Base-by-base conservation (phyloP, 1,284 basidiomycete species). In the Mycena citricolor region DNA sequence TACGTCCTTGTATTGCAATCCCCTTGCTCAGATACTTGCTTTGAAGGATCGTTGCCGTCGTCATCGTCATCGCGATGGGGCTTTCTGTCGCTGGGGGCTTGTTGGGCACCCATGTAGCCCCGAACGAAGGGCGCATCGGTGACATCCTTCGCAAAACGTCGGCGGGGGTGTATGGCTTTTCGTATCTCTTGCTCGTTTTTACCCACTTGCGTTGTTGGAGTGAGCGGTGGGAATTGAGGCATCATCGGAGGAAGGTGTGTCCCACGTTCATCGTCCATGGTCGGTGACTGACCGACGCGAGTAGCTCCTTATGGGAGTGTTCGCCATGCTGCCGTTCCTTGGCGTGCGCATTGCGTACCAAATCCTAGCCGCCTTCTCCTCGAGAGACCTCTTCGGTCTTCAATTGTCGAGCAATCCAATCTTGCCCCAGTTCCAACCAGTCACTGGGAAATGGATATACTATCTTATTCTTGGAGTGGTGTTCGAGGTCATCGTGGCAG, bases 391-490 rank as follows among this genome's bases (percentile, higher is more conserved):
- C 26, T 73, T 71, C 43, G 69, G 66, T 29, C 47, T 47, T 8
- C 34, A 58, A 16, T 61, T 58, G 19, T 69, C 70, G 8, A 49
- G 62, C 12, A 73, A 72, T 50, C 54, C 66, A 4, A 61, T 61
- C 11, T 64, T 84, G 4, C 66, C 70, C 30, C 69, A 72, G 53
- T 76, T 82, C 58, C 77, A 79, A 53, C 65, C 74, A 34, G 50
- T 74, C 24, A 74, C 68, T 5, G 79, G 79, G 22, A 61, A 72
- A 46, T 82, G 76, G 76, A 60, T 72, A 36, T 55, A 74, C 47
- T 83, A 72, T 56, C 66, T 83, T 24, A 58, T 73, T 39, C 73
- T 83, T 67, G 71, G 72, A 8, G 65, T 80, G 29, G 48, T 82
- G 32, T 76, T 76, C 73, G 82, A 85, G 59, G 79, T 69, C 51